A percentile compares a stretch with the other conserved stretches of the same genome.
phyloP scores from a whole-genome alignment of 129 eudicot genomes.

The Rutidosis leptorrhynchoides region DNA sequence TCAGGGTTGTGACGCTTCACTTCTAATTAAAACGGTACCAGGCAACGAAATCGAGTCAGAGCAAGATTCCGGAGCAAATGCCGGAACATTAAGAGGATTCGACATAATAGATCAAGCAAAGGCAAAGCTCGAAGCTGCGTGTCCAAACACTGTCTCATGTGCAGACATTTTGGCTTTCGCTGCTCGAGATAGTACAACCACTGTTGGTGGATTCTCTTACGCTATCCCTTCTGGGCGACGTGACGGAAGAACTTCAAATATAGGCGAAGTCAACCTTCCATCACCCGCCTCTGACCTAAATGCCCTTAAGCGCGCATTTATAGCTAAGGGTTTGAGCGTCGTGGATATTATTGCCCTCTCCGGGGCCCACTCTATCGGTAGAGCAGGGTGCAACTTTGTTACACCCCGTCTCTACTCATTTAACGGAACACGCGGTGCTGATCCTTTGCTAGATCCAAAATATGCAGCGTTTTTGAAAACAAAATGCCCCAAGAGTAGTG shows the following conservation, averaged over 20 bases:
- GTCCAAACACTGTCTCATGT: slow-evolving; percentile 53
- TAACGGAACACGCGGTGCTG: slow-evolving; percentile 25
- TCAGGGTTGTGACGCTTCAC: slow-evolving; percentile 65
- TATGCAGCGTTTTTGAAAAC: slow-evolving; percentile 27
- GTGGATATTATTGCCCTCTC: slow-evolving; percentile 47
- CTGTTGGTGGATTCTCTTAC: slow-evolving; percentile 40
- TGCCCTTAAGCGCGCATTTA: slow-evolving; percentile 13
- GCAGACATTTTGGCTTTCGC: slow-evolving; percentile 57
- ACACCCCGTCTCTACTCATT: slow-evolving; percentile 28
- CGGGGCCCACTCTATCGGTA: slow-evolving; percentile 59
- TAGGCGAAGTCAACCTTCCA: slow-evolving; percentile 38
- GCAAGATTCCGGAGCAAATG: slow-evolving; percentile 32
- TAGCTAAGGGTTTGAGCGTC: slow-evolving; percentile 34
- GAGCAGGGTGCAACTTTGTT: slow-evolving; percentile 26
- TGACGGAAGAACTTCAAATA: slow-evolving; percentile 41
- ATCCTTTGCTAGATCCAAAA: slow-evolving; percentile 38
- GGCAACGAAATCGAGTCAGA: slow-evolving; percentile 28
- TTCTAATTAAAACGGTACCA: slow-evolving; percentile 35
- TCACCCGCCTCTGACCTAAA: neutral
- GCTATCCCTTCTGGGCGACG: slow-evolving; percentile 43
- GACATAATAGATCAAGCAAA: slow-evolving; percentile 52
- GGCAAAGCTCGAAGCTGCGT: slow-evolving; percentile 40
- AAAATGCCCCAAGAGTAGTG: slow-evolving; percentile 30
- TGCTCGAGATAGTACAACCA: slow-evolving; percentile 41
- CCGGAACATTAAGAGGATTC: slow-evolving; percentile 39